Base-by-base conservation (phyloP, 208 protist species). In the Histomonas meleagridis region DNA sequence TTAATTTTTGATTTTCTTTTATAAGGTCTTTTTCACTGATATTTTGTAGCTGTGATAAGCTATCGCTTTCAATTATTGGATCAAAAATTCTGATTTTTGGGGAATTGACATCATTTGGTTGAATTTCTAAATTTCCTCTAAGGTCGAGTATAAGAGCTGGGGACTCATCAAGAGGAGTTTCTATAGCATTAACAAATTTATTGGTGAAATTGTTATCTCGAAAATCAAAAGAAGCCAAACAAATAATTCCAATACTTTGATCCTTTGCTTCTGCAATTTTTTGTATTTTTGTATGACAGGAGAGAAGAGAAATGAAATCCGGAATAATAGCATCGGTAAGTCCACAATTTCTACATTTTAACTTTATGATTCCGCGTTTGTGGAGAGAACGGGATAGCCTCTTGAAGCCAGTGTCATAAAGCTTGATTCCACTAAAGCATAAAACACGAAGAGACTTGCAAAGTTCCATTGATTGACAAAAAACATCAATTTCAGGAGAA, bases 221-320 rank as follows among this genome's bases (percentile, higher is more conserved):
- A 48, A 86, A 86, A 86, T 86, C 76, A 86, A 55, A 26, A 16
- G 38, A 18, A 49, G 23, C 7, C 18, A 86, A 35, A 26, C 76
- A 86, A 55, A 86, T 46, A 57, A 86, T 18, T n/a, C 76, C 76
- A 18, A 86, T 0, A 55, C 55, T 86, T n/a, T 32, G 43, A 18
- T 86, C 32, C 38, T 86, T 86, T n/a, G 51, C 46, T 55, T 86
- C 76, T 10, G 76, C 76, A 18, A 46, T 40, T 86, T 86, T 86
- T 46, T 86, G 76, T 26, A 86, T 86, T 51, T 16, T 55, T 38
- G 40, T 32, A 86, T 86, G 76, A 38, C 7, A 38, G 32, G 51
- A 16, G 28, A 86, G 23, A 0, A 86, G 16, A 26, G 43, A 43
- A 32, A 55, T 4, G 35, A 86, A 32, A n/a, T 16, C 32, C 32